Evolutionary conservation across 176 grass and related monocot genomes (phyloP).

Genomic region (Triticum timopheevii): DNA sequence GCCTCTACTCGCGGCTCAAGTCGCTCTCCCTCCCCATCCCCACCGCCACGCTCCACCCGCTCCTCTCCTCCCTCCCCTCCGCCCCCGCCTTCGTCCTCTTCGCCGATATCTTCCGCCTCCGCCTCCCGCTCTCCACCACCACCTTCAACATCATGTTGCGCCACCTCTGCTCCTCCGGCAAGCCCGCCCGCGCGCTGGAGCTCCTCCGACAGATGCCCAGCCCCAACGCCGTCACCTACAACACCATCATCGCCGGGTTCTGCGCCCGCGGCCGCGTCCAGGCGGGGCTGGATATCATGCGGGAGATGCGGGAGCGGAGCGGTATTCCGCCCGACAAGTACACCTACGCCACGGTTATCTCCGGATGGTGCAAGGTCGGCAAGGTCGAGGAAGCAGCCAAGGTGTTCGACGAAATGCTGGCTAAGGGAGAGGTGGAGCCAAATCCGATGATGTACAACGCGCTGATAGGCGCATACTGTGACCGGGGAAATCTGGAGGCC

Average conservation of each 20-base stretch:
- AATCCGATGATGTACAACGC: conserved; percentile 47
- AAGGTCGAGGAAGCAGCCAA: conserved; percentile 38
- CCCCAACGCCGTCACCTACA: conserved; percentile 52
- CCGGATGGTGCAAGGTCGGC: conserved; percentile 39
- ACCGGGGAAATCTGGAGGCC: conserved; percentile 5
- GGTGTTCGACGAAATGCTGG: conserved; percentile 56
- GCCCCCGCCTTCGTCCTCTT: conserved; percentile 53
- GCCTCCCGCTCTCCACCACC: conserved; percentile 33
- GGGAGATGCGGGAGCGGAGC: conserved; percentile 32
- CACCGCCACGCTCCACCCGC: conserved; percentile 29
- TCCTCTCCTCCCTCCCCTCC: conserved; percentile 38
- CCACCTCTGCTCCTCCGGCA: conserved; percentile 52
- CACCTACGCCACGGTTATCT: conserved; percentile 46
- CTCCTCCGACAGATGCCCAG: conserved; percentile 47
- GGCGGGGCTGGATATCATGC: conserved; percentile 28
- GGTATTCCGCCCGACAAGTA: conserved; percentile 39
- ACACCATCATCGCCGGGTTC: conserved; percentile 52
- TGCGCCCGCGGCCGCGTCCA: conserved; percentile 39
- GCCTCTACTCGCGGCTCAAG: conserved; percentile 30
- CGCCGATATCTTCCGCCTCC: conserved; percentile 55
- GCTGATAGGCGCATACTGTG: conserved; percentile 42
- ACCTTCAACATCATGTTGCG: conserved; percentile 63
- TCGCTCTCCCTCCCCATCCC: conserved; percentile 20
- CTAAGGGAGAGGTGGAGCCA: conserved; percentile 14
- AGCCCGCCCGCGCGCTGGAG: conserved; percentile 34